A percentile compares a stretch with the other conserved stretches of the same genome.
These are phyloP conservation scores for Blastomyces emzantsi DNA, from an alignment of 2,329 filamentous ascomycete species.

Conservation along the genomic window DNA sequence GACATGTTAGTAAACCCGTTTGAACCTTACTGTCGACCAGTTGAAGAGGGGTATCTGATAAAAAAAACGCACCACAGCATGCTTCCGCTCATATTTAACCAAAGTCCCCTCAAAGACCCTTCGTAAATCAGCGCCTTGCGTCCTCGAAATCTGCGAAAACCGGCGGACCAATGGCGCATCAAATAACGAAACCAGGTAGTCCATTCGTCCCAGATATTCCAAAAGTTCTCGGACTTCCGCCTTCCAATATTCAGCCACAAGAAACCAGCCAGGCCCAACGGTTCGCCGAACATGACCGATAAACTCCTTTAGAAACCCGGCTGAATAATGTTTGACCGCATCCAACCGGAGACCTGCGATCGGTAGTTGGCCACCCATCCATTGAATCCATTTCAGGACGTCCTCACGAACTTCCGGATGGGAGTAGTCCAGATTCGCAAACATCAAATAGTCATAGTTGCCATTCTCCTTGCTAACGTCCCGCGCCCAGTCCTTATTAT, in stretches of 20 bases:
- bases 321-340: slow-evolving; percentile 63
- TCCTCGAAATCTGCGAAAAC: slow-evolving; percentile 53
- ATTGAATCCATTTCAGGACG: slow-evolving; percentile 57
- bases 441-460: slow-evolving; percentile 63
- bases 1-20: neutral
- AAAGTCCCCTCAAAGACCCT: slow-evolving; percentile 54
- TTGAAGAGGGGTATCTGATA: neutral
- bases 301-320: slow-evolving; percentile 58
- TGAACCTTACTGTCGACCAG: neutral
- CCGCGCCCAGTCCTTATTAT: slow-evolving; percentile 55
- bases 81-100: slow-evolving; percentile 45
- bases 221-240: slow-evolving; percentile 48
- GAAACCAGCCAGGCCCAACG: slow-evolving; percentile 48
- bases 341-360: slow-evolving; percentile 61
- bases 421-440: slow-evolving; percentile 58
- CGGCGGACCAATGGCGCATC: slow-evolving; percentile 62
- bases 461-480: slow-evolving; percentile 56
- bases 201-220: slow-evolving; percentile 50
- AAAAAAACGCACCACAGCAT: slow-evolving; percentile 45
- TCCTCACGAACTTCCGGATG: slow-evolving; percentile 56
- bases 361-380: slow-evolving; percentile 54
- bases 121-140: slow-evolving; percentile 51
- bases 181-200: slow-evolving; percentile 53
- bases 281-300: slow-evolving; percentile 47
- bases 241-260: slow-evolving; percentile 63